Evolutionary conservation across 1,139 yeast genomes (phyloP), one percentile per base, ranked within the genome.

Genomic region (Magnusiomyces fungicola): DNA sequence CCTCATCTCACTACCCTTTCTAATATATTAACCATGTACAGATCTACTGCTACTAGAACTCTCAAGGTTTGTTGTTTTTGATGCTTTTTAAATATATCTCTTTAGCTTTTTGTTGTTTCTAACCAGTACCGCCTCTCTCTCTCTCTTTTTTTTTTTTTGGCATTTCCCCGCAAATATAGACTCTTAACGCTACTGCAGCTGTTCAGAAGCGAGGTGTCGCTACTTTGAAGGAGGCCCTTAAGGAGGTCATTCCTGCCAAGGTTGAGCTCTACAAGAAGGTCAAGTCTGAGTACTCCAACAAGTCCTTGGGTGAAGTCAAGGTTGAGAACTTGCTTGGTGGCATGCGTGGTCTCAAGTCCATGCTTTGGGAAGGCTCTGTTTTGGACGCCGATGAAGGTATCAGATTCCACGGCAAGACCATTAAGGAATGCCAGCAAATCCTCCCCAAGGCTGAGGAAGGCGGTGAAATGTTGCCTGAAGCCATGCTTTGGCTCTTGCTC

Each of bases 401-500:
- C 55, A 70, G 74, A 38, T 78, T 78, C 66, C 80, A 75, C 57
- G 80, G 80, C 30, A 63, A 64, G 53, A 73, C 80, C 29, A 78
- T 78, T 57, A 65, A 70, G 52, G 78, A 78, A 47, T 75, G 80
- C 59, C 80, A 75, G 61, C 54, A 61, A 27, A 50, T 64, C 34
- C 61, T 69, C 37, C 80, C 80, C 43, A 72, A 70, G 55, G 69
- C 71, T 25, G 71, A 66, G 45, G 70, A 67, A 65, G 92, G 94
- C 3, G 72, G 72, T 33, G 69, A 68, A 45, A 67, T 69, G 62
- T 66, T 72, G 10, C 96, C 97, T 61, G 97, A 89, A 74, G 90
- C 95, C 61, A 78, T 88, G 72, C 81, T 87, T 72, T 88, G 96
- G 96, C 79, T 88, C 65, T 76, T 89, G 63, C 78, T 89, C 70